Base-by-base conservation (phyloP, 805 yeast genomes). In the Monosporozyma aquatica region DNA sequence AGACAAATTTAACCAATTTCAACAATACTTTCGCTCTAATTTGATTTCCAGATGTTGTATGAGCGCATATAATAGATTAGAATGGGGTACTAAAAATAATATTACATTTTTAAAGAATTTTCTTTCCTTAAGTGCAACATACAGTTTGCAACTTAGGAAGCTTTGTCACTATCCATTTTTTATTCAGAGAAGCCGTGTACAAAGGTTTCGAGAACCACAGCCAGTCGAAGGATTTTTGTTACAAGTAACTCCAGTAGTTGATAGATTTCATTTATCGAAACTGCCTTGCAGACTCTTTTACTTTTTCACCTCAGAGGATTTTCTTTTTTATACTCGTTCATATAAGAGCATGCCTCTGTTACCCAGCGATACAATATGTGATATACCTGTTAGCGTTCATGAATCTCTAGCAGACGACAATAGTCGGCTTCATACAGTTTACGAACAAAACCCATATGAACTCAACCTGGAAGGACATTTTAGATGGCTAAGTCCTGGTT, bases 151-250 rank as follows among this genome's bases (percentile, higher is more conserved):
- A 54, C 58, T 82, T 17, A 66, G 94, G 33, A 69, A 65, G 15
- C 54, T 70, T 21, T 49, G 55, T 13, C 71, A 70, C 41, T 67
- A 69, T 43, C 66, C 74, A 4, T 54, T 65, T 39, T 29, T 34
- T 2, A 54, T 67, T 1, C 28, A 14, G 3, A 40, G 41, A 41
- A 24, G 50, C 25, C 51, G 49, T 28, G 61, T 57, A 2, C 43
- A 45, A 7, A 34, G 40, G 8, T 7, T 68, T 15, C 38, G 48
- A 1, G 95, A 82, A 54, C 96, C 96, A 0, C 41, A 64, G 0
- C 80, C 95, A 0, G 59, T 87, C 8, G 97, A 90, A 62, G 97
- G 97, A 0, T 87, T 83, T 56, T 58, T 89, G 17, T 64, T 75
- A n/a, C n/a, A n/a, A n/a, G n/a, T n/a, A n/a, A n/a, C n/a, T n/a